These are phyloP conservation scores for Xylariomycetidae sp. DNA, from an alignment of 2,329 filamentous ascomycete species.

Conservation along the genomic window DNA sequence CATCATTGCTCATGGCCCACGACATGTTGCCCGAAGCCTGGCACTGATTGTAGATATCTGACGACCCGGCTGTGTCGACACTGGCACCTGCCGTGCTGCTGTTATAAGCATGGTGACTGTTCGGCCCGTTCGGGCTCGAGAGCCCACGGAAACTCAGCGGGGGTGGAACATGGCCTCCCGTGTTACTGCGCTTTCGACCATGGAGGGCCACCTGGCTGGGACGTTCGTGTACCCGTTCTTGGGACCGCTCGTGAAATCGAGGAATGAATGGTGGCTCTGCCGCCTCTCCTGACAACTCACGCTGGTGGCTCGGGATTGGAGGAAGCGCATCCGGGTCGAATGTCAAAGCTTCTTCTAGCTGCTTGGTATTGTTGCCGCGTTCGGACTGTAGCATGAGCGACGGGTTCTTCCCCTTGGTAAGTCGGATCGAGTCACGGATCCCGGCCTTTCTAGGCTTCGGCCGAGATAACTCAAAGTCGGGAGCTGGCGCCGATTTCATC, in stretches of 20 bases:
- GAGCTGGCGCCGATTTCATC: slow-evolving; percentile 41
- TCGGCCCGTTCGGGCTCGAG: slow-evolving; percentile 46
- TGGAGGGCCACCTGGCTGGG: slow-evolving; percentile 48
- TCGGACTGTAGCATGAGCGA: slow-evolving; percentile 28
- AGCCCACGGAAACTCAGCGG: slow-evolving; percentile 74
- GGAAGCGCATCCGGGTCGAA: slow-evolving; percentile 29
- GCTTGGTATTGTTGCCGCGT: slow-evolving; percentile 26
- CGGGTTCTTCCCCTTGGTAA: slow-evolving; percentile 69
- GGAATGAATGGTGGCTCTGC: slow-evolving; percentile 69
- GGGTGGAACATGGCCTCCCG: slow-evolving; percentile 66
- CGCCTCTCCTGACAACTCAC: slow-evolving; percentile 50
- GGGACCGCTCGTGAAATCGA: slow-evolving; percentile 56
- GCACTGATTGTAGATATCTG: slow-evolving; percentile 52
- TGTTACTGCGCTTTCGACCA: slow-evolving; percentile 83
- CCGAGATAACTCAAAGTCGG: slow-evolving; percentile 45
- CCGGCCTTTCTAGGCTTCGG: slow-evolving; percentile 44
- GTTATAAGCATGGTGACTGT: slow-evolving; percentile 39
- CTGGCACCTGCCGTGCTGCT: slow-evolving; percentile 55
- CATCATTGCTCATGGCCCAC: slow-evolving; percentile 37
- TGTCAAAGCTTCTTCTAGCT: slow-evolving; percentile 29
- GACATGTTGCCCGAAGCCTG: slow-evolving; percentile 38
- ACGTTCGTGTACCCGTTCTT: slow-evolving; percentile 35
- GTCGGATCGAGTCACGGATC: slow-evolving; percentile 82
- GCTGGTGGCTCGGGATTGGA: slow-evolving; percentile 33
- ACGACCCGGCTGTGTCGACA: slow-evolving; percentile 52